Conservation (phyloP, 2,329 filamentous ascomycete species). For the Penicillium capsulatum region DNA sequence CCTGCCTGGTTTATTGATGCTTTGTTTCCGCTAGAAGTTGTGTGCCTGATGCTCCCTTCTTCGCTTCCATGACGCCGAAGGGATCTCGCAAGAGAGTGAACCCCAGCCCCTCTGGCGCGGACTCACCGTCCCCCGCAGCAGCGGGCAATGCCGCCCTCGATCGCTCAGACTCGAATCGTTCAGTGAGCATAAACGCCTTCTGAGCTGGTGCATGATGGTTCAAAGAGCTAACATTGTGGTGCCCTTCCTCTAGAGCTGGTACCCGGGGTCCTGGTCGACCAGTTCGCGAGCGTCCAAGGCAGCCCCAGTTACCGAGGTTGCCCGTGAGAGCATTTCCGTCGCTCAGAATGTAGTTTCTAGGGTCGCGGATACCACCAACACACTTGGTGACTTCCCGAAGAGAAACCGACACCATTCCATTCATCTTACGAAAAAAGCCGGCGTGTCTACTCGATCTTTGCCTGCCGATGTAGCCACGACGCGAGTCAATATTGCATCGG, state of each 20-base stretch:
- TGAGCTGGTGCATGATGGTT: not conserved
- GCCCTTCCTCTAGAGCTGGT: constrained; percentile 38
- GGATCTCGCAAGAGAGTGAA: constrained; percentile 45
- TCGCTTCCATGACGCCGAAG: constrained; percentile 37
- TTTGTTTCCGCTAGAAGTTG: not conserved
- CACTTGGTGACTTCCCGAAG: constrained; percentile 24
- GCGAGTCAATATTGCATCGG: constrained; percentile 43
- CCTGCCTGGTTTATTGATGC: constrained; percentile 1
- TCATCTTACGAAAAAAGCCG: constrained; percentile 42
- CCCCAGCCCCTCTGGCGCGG: constrained; percentile 35
- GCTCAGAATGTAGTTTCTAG: constrained; percentile 38
- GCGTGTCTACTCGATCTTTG: constrained; percentile 42
- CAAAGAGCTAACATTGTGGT: constrained; percentile 10
- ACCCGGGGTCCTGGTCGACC: constrained; percentile 44
- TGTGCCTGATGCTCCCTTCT: constrained; percentile 33
- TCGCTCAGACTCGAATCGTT: constrained; percentile 23
- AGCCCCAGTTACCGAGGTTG: constrained; percentile 47
- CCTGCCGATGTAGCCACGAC: constrained; percentile 46
- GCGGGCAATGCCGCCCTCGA: constrained; percentile 25
- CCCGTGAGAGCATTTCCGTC: constrained; percentile 48
- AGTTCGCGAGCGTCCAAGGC: constrained; percentile 41
- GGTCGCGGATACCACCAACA: constrained; percentile 30
- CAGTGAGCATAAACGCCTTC: constrained; percentile 25
- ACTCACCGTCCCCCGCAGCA: constrained; percentile 24
- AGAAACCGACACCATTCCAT: constrained; percentile 35